Conservation (phyloP, 2,329 filamentous ascomycete species). For the Lachnum nothofagi region DNA sequence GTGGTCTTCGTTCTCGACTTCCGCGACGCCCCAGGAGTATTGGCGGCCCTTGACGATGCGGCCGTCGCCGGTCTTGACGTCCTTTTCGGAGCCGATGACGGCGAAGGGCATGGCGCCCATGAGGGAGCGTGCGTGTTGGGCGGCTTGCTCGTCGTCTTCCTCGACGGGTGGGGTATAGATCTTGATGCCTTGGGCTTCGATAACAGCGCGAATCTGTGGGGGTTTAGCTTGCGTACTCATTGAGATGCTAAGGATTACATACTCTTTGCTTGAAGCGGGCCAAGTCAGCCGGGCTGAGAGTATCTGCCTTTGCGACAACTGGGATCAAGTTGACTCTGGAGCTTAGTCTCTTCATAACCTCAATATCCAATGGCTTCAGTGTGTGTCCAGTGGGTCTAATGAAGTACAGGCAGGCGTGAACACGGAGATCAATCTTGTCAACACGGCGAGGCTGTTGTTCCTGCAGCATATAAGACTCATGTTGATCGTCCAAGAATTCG, state of each 20-base stretch:
- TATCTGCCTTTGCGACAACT: constrained; percentile 97
- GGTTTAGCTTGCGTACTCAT: constrained; percentile 27
- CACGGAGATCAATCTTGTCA: constrained; percentile 98
- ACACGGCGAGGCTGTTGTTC: constrained; percentile 97
- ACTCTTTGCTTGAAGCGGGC: constrained; percentile 93
- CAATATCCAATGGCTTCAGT: constrained; percentile 95
- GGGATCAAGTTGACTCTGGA: constrained; percentile 97
- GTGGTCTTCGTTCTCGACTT: constrained; percentile 99
- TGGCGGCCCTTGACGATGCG: constrained; percentile 98
- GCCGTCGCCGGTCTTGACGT: constrained; percentile 92
- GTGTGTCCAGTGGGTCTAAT: constrained; percentile 98
- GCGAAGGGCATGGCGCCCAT: constrained; percentile 98
- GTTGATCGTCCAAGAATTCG: constrained; percentile 99
- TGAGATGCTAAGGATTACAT: constrained; percentile 36
- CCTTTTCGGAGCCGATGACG: constrained; percentile 98
- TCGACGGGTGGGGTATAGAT: constrained; percentile 97
- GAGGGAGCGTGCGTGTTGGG: constrained; percentile 86
- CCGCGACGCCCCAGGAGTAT: constrained; percentile 98
- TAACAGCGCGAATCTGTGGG: constrained; percentile 78
- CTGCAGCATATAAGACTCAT: constrained; percentile 99
- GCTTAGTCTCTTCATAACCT: constrained; percentile 99
- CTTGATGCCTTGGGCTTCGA: constrained; percentile 98
- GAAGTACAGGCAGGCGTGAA: constrained; percentile 98
- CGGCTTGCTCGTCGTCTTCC: constrained; percentile 95
- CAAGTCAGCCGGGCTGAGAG: constrained; percentile 85